Evolutionary conservation across 208 protist genomes (phyloP).

Genomic region (Leishmania braziliensis): DNA sequence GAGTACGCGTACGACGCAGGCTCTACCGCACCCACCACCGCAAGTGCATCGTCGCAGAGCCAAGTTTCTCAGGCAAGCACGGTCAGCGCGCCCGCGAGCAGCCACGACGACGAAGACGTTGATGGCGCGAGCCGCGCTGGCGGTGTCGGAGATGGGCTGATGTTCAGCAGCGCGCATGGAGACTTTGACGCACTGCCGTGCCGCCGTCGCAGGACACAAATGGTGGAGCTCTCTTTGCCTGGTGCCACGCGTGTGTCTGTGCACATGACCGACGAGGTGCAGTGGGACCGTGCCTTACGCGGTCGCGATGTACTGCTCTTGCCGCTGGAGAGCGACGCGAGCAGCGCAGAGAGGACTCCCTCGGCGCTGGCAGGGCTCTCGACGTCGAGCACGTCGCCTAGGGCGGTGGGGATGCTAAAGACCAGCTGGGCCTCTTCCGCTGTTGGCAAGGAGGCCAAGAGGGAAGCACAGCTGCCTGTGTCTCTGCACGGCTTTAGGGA

Average conservation of each 20-base stretch:
- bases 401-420: background rate
- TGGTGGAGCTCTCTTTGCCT: slow-evolving; percentile 28
- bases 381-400: background rate
- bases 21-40: background rate
- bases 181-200: slow-evolving; percentile 32
- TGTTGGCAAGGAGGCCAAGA: background rate
- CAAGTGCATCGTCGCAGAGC: slow-evolving; percentile 2
- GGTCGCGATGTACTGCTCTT: slow-evolving; percentile 24
- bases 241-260: slow-evolving; percentile 30
- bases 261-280: slow-evolving; percentile 6
- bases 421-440: background rate
- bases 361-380: background rate
- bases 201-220: slow-evolving; percentile 20
- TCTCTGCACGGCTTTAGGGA: slow-evolving; percentile 12
- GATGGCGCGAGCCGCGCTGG: background rate
- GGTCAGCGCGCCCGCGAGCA: slow-evolving; percentile 16
- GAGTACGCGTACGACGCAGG: slow-evolving; percentile 14
- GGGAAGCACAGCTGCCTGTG: slow-evolving; percentile 6
- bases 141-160: background rate
- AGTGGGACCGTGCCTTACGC: slow-evolving; percentile 11
- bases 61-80: slow-evolving; percentile 10
- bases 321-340: slow-evolving; percentile 27
- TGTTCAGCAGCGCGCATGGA: background rate
- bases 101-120: slow-evolving; percentile 10
- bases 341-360: slow-evolving; percentile 4